Evolutionary conservation across 2,329 filamentous ascomycete species (phyloP), one percentile per base, ranked within the genome.

Genomic region (Grosmannia serpens): DNA sequence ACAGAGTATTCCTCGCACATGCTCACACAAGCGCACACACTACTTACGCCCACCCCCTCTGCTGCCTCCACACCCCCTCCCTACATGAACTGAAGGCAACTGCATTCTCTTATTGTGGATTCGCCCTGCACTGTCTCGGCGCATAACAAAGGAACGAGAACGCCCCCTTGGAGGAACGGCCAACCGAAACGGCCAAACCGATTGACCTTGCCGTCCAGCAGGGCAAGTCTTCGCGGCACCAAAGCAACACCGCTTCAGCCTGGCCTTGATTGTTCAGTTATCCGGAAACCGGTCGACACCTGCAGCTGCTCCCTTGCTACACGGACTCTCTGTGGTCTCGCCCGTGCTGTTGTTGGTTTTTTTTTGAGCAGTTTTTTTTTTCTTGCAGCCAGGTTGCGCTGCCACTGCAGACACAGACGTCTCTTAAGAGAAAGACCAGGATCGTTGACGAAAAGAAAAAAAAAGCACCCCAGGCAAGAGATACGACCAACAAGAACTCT

Each of bases 151-250:
- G 31, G 35, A 54, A 54, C 33, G 35, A 54, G 35, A 31, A 9
- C 9, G 31, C 33, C 46, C 49, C 54, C 35, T 47, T 44, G 47
- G 38, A 47, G 29, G 41, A 49, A 55, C 54, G 38, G 58, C 22
- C 44, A 52, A 27, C 24, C 13, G 24, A 29, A 26, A 41, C 54
- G 35, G 50, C 47, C 53, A 53, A 53, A 56, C 27, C 35, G 58
- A 55, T 59, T 47, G 53, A 59, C 46, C 57, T 47, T 53, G 33
- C 53, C 47, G 57, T 59, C 26, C 53, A 31, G 44, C 33, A 31
- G 22, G 38, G 15, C 26, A 22, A 26, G 4, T 29, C 22, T 51
- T 47, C 29, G 26, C 52, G 26, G 47, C 52, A 50, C 52, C 17
- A 53, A 53, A 53, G 20, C 53, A 24, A 53, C 35, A 27, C 26